Base-by-base conservation (phyloP, 805 yeast species). In the Candida vaughaniae region DNA sequence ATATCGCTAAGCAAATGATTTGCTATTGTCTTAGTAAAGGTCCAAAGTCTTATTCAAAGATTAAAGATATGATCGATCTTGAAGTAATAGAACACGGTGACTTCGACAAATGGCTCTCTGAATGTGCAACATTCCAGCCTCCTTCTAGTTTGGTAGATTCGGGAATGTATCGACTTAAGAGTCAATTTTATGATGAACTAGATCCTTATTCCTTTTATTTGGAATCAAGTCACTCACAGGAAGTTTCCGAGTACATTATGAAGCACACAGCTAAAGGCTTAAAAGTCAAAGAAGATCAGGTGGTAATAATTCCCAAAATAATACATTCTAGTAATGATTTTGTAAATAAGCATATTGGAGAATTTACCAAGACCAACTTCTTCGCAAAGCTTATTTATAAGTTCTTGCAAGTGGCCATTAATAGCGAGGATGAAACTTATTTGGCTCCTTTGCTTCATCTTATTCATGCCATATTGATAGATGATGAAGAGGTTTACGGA, bases 151-250 rank as follows among this genome's bases (percentile, higher is more conserved):
- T 72, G 14, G 57, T 72, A 16, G 84, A 84, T 45, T 59, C 71
- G 16, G 87, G 95, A 2, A 55, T 75, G 17, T 91, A 85, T 58
- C 66, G 78, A 18, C 68, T 93, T 42, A 88, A 85, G 51, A 70
- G 74, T 3, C 71, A 78, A 33, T 62, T 64, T 19, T 69, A 62
- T 38, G 66, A 64, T 1, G 63, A 71, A 18, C 75, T 90, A 29
- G 93, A 91, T 55, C 87, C 87, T 2, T 57, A 80, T 41, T 71
- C 69, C 46, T 49, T 73, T 14, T 63, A 65, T 43, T 58, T 71
- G 39, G 78, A 74, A 27, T 69, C 64, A 4, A 56, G 62, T 25
- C 74, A 79, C 41, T 66, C 73, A 31, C 80, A 77, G 42, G 74
- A 75, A 25, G 66, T 80, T 27, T 69, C 76, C 2, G 67, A 69